Percentiles rank a stretch among this genome's conserved stretches.
Conservation (phyloP, 2,329 filamentous ascomycete genomes). For the Pseudonectria buxi region DNA sequence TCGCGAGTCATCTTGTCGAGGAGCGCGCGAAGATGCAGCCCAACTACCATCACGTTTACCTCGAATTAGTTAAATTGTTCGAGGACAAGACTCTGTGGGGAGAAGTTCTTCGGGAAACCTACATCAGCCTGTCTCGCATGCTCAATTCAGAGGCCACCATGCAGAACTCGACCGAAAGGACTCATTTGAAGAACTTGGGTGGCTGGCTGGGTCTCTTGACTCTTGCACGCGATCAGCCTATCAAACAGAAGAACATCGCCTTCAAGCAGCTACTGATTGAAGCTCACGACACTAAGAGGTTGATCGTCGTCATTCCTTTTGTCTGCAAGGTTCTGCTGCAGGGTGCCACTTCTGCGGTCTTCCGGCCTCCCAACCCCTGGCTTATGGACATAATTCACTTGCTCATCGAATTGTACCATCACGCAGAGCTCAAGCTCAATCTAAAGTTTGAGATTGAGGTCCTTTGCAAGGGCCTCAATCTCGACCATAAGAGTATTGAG, state of each 20-base stretch:
- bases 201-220: constrained; percentile 91
- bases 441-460: constrained; percentile 99
- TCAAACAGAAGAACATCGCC: constrained; percentile 92
- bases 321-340: constrained; percentile 93
- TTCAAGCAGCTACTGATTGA: constrained; percentile 95
- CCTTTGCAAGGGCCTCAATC: constrained; percentile 80
- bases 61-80: constrained; percentile 80
- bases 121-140: constrained; percentile 75
- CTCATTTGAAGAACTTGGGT: constrained; percentile 87
- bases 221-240: constrained; percentile 86
- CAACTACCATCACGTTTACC: constrained; percentile 90
- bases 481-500: constrained; percentile 90
- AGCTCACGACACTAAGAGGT: constrained; percentile 83
- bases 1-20: constrained; percentile 89
- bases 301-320: constrained; percentile 91
- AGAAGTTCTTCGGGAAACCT: constrained; percentile 90
- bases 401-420: constrained; percentile 88
- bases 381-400: constrained; percentile 91
- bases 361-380: constrained; percentile 94
- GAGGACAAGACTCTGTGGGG: constrained; percentile 72
- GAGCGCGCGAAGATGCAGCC: constrained; percentile 95
- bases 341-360: constrained; percentile 77
- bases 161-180: constrained; percentile 75
- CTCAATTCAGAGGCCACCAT: constrained; percentile 86
- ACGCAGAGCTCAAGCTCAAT: constrained; percentile 88